Base-by-base conservation (phyloP, 345 rosid species). In the Trapa incisa region DNA sequence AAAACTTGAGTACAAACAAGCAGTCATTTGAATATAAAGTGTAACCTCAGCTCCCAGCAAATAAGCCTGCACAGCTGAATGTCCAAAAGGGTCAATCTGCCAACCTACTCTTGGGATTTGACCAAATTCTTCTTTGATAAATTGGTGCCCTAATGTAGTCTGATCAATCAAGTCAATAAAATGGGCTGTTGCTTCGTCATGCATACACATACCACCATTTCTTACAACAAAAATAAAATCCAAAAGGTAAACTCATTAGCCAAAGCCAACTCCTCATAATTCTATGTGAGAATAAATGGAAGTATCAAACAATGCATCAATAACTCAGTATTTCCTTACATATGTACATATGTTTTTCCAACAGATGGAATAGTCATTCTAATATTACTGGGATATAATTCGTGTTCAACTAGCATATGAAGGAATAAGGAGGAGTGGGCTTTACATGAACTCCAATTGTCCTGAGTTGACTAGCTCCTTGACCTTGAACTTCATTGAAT, bases 31-130 rank as follows among this genome's bases (percentile, higher is more conserved):
- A 35, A 73, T 56, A 36, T 56, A 36, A 56, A 61, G 6, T 22
- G 32, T 86, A 32, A 89, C 98, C 96, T 92, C 98, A 35, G 98
- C 90, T 13, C 98, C 94, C 67, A 92, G 90, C 80, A 92, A 80
- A 78, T 92, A 92, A 70, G 95, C 96, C 76, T 92, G 96, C 58
- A 73, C 98, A 67, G 98, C 89, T 73, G 98, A 92, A 81, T 92
- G 98, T 52, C 98, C 96, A 65, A 92, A 92, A 64, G 98, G 96
- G 69, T 92, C 98, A 17, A 92, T 92, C 76, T 92, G 96, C 98
- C 98, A 92, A 75, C 98, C 98, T n/a, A 92, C 92, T 80, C 98
- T 86, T 11, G 98, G 98, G 74, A 81, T 73, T 80, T 86, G 87
- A 73, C 82, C 89, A 68, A 92, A 92, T 76, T 83, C 90, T 68